Percentiles rank a stretch among this genome's conserved stretches.
Evolutionary conservation across 139 green algal genomes (phyloP).

Genomic region (Diplosphaera chodatii): DNA sequence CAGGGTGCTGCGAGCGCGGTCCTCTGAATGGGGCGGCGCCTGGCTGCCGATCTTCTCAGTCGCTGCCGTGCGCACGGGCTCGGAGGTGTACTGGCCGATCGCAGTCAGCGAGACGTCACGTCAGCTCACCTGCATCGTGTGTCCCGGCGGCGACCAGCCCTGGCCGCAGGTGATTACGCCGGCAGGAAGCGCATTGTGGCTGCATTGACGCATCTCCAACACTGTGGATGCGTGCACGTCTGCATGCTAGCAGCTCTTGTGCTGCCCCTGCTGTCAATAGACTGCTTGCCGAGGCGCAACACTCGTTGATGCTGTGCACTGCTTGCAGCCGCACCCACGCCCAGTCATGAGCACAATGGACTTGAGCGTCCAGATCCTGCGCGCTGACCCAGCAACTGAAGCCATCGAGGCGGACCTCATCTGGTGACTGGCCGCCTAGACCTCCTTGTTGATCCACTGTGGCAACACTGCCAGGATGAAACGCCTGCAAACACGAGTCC

Average conservation of each 20-base stretch:
- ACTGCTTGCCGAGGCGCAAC: too few species aligned
- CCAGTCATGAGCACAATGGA: conserved; percentile 58
- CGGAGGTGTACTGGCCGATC: conserved; percentile 70
- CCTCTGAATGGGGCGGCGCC: conserved; percentile 55
- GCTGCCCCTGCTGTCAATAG: too few species aligned
- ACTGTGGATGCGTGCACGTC: too few species aligned
- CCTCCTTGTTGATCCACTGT: too few species aligned
- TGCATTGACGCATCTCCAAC: too few species aligned
- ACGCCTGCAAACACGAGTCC: too few species aligned
- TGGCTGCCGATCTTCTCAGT: conserved; percentile 68
- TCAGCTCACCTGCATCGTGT: conserved; percentile 66
- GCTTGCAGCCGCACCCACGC: conserved; percentile 40
- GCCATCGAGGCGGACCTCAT: conserved; percentile 33
- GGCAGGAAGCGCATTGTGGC: too few species aligned
- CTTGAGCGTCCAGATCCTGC: conserved; percentile 38
- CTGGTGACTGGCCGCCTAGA: too few species aligned
- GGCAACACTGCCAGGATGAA: too few species aligned
- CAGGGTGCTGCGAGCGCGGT: conserved; percentile 13
- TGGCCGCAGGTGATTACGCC: conserved; percentile 16
- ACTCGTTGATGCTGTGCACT: too few species aligned
- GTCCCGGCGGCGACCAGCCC: conserved; percentile 19
- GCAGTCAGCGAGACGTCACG: conserved; percentile 21
- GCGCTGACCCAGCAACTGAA: conserved; percentile 19
- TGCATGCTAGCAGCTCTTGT: too few species aligned
- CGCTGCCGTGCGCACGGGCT: conserved; percentile 21